These are phyloP conservation scores for Clonostachys sp. DNA, from an alignment of 2,329 filamentous ascomycete genomes.

Conservation along the genomic window DNA sequence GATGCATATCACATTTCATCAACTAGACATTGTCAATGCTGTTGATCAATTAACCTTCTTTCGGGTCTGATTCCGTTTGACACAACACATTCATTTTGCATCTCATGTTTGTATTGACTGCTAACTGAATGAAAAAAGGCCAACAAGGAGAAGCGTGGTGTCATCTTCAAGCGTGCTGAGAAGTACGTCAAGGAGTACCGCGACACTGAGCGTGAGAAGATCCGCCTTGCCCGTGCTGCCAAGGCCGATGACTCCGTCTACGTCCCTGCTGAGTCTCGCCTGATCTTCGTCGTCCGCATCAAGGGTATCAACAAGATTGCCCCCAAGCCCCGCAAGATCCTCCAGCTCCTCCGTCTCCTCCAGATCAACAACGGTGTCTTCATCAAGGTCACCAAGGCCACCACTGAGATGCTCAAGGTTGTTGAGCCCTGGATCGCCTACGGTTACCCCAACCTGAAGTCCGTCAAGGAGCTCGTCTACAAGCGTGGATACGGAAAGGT, in stretches of 20 bases:
- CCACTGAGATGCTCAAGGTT: slow-evolving; percentile 93
- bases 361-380: slow-evolving; percentile 99
- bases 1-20: slow-evolving; percentile 86
- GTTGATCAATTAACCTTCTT: slow-evolving; percentile 98
- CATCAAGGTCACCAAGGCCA: slow-evolving; percentile 96
- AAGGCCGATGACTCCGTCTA: slow-evolving; percentile 93
- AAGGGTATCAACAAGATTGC: slow-evolving; percentile 99
- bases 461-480: slow-evolving; percentile 98
- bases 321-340: slow-evolving; percentile 99
- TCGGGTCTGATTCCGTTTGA: slow-evolving; percentile 79
- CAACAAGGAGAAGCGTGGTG: slow-evolving; percentile 97
- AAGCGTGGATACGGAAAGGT: slow-evolving; percentile 99
- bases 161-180: slow-evolving; percentile 99
- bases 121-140: slow-evolving; percentile 47
- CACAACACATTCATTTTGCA: slow-evolving; percentile 11
- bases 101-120: neutral
- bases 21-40: slow-evolving; percentile 98
- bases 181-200: slow-evolving; percentile 99
- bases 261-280: slow-evolving; percentile 89
- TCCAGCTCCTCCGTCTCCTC: slow-evolving; percentile 97
- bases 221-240: slow-evolving; percentile 83
- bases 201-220: slow-evolving; percentile 95
- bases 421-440: slow-evolving; percentile 99
- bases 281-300: slow-evolving; percentile 98
- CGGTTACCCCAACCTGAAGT: slow-evolving; percentile 99